Evolutionary conservation across 345 rosid species (phyloP), one percentile per base, ranked within the genome.

Genomic region (Euphorbia peplus): DNA sequence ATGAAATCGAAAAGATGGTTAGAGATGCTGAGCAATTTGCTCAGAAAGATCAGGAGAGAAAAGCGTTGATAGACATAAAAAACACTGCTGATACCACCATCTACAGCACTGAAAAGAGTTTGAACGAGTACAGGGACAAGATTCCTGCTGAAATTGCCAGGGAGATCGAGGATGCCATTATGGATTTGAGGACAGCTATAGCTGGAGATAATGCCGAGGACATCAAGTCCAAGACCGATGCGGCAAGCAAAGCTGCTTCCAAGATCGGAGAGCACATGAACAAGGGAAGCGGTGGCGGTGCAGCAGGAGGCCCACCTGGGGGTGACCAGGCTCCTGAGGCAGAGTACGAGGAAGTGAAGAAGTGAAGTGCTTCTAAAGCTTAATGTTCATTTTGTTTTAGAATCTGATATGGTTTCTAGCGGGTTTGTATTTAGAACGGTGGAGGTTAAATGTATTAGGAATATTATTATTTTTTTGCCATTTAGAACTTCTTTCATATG

Each of bases 1-100:
- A 71, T 56, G 80, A 76, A 65, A 76, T 78, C 55, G 78, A 78
- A 37, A 78, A 78, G 69, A 78, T 78, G 81, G 81, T 78, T 3
- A 78, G 41, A 75, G 78, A 78, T n/a, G 76, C 80, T 3, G 80
- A 76, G 55, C 58, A 30, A 64, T 76, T 71, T 51, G 58, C 80
- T 1, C 80, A 76, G 73, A 76, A 76, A 58, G 80, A 76, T 57
- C 80, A 76, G 35, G 80, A 76, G 35, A 67, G 80, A 14, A 76
- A 76, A 60, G 70, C 75, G 14, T 53, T 78, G 56, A 73, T 78
- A 15, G 81, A 78, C n/a, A 55, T 70, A 1, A 73, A 54, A 48
- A 78, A 78, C 26, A 73, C 60, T 18, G 81, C 81, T 0, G 81
- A 78, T 65, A 78, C 78, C 39, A 78, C 78, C 0, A 60, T 50